Evolutionary conservation across 352 stramenopile genomes (phyloP), one percentile per base, ranked within the genome.

Genomic region (Globisporangium orthogonon): DNA sequence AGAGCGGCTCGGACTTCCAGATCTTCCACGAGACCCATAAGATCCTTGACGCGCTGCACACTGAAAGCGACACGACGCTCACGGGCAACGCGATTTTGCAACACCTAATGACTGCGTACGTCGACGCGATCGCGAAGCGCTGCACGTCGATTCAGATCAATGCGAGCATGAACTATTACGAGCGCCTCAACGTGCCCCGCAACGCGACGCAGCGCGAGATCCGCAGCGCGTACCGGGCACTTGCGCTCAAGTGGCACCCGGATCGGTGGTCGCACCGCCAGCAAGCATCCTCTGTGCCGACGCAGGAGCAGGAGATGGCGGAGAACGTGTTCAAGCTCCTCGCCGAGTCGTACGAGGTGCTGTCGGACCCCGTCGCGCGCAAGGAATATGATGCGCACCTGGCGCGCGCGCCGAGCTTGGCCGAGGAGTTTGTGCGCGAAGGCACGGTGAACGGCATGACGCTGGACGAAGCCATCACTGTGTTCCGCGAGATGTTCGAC

Each of bases 211-310:
- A 71, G 9, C 66, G 69, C 13, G 71, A 91, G 56, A 85, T 95
- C 61, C 78, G 82, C 31, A 83, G 58, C 39, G 83, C 83, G 0
- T 95, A 95, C 67, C 88, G 86, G 33, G 62, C 65, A 4, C 52
- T 92, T 11, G 86, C 86, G 15, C 61, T 95, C n/a, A 91, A 91
- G 55, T 95, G 86, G 86, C 86, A 95, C 57, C 83, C 86, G 4
- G 86, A 95, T 62, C 82, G 83, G 4, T 94, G 80, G 81, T 64
- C 85, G 1, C 76, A 75, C 31, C 52, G 29, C 7, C 56, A 48
- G 13, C 23, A 39, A 2, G 17, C 55, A 11, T 4, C 23, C 23
- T 23, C 35, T 1, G 50, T 18, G 11, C 67, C 60, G 6, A 77
- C 74, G n/a, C 59, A 81, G 30, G 83, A 94, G 55, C 70, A 83